These are phyloP conservation scores for Dactylellina sp. DNA, from an alignment of 2,329 filamentous ascomycete genomes.

Conservation along the genomic window DNA sequence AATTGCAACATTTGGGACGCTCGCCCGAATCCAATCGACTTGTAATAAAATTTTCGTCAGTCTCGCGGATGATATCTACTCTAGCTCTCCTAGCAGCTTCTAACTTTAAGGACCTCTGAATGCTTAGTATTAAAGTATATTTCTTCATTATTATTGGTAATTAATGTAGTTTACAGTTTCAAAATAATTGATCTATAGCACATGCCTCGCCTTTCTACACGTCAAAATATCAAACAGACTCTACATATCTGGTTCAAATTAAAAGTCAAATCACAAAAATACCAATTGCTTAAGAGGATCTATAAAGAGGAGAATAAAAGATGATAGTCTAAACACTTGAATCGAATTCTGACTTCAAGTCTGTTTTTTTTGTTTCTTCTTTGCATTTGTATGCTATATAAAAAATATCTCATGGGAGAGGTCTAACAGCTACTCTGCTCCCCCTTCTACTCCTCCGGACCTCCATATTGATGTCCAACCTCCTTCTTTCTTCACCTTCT, in stretches of 20 bases:
- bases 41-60: conserved; percentile 1
- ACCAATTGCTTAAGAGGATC: neutral
- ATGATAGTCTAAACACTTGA: conserved; percentile 15
- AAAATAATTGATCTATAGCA: too few relatives aligned
- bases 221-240: too few relatives aligned
- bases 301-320: neutral
- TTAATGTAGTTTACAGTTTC: too few relatives aligned
- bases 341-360: conserved; percentile 8
- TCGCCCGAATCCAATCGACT: neutral
- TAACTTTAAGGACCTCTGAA: too few relatives aligned
- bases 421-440: neutral
- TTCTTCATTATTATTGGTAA: neutral
- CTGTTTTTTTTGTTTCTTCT: conserved; percentile 1
- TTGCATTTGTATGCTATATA: conserved; percentile 14
- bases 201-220: too few relatives aligned
- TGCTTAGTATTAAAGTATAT: too few relatives aligned
- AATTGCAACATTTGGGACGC: conserved; percentile 4
- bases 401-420: neutral
- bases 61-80: neutral
- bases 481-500: neutral
- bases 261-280: too few relatives aligned
- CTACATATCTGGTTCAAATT: too few relatives aligned
- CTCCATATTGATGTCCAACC: neutral
- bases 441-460: neutral
- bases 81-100: too few relatives aligned